Percentiles rank a stretch among this genome's conserved stretches.
Conservation (phyloP, 208 protist genomes). For the Trypanosomatidae sp. region DNA sequence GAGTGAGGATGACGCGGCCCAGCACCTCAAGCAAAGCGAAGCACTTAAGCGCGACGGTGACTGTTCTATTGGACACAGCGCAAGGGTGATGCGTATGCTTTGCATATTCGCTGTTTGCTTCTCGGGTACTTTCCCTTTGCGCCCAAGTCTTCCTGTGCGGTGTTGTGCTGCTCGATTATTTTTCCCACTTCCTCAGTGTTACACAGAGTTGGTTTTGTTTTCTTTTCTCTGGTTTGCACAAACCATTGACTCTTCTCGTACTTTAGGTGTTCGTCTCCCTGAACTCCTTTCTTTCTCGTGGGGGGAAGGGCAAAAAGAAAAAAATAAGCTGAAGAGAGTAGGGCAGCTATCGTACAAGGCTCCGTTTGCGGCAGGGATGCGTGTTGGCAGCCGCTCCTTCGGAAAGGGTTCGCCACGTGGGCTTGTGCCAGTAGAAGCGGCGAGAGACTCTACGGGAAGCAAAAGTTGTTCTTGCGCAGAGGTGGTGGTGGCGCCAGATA, state of each 20-base stretch:
- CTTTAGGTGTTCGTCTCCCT: neutral
- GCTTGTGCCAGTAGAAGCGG: too few species aligned
- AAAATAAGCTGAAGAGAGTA: neutral
- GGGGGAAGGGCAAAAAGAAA: neutral
- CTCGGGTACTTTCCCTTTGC: neutral
- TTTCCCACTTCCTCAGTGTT: neutral
- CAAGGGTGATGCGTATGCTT: neutral
- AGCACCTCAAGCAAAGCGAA: neutral
- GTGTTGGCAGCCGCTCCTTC: neutral
- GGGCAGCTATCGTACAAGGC: neutral
- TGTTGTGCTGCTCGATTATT: neutral
- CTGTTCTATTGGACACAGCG: neutral
- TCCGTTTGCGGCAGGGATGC: neutral
- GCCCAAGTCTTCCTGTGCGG: neutral
- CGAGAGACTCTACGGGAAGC: neutral
- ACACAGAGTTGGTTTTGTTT: neutral
- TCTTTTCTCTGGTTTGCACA: neutral
- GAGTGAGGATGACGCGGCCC: neutral
- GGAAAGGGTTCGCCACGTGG: neutral
- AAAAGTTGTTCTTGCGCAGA: neutral
- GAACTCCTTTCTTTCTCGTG: neutral
- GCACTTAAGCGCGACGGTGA: neutral
- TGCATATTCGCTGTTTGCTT: neutral
- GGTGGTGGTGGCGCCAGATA: too few species aligned
- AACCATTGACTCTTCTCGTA: neutral